Evolutionary conservation across 805 yeast species (phyloP), one percentile per base, ranked within the genome.

Genomic region (Ogataea ramenticola): DNA sequence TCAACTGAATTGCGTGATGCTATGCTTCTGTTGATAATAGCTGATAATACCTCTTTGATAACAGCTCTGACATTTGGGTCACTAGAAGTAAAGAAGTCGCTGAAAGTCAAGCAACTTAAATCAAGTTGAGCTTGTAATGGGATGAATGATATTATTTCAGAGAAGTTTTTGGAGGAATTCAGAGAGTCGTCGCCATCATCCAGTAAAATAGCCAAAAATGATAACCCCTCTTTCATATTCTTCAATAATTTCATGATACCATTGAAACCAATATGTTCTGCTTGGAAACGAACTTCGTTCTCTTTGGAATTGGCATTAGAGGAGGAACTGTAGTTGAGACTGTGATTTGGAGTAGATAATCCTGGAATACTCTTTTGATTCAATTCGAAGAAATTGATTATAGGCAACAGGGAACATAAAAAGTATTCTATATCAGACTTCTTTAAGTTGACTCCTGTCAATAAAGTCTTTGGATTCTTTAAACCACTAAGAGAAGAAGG

Each of bases 1-100:
- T 91, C 98, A 38, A 93, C 91, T 0, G 96, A 85, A 4, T 87
- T 91, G n/a, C 99, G 98, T 50, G 86, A 79, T 33, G 86, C 73
- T 45, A 93, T 89, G 51, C 86, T 87, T 60, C 84, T 84, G 64
- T 90, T 90, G 49, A 93, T 89, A 32, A 93, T 80, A 1, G 96
- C 85, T 2, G 95, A 83, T 38, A 93, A 74, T 32, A 95, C 78
- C 54, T 91, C 98, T 60, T 87, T 86, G 24, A 91, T 80, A 39
- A 88, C 70, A 41, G 79, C 79, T 34, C 74, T 72, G 14, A 80
- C 81, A 34, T 55, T 46, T 15, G 70, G 73, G 38, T 72, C 80
- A 31, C 68, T 71, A 15, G 93, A 86, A 14, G 90, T 80, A 57
- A 93, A 83, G 45, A 93, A 72, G 51, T 83, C 89, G 50, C 78